A percentile compares a stretch with the other conserved stretches of the same genome.
phyloP scores from a whole-genome alignment of 768 basidiomycete species.

The Leccinum boreale region DNA sequence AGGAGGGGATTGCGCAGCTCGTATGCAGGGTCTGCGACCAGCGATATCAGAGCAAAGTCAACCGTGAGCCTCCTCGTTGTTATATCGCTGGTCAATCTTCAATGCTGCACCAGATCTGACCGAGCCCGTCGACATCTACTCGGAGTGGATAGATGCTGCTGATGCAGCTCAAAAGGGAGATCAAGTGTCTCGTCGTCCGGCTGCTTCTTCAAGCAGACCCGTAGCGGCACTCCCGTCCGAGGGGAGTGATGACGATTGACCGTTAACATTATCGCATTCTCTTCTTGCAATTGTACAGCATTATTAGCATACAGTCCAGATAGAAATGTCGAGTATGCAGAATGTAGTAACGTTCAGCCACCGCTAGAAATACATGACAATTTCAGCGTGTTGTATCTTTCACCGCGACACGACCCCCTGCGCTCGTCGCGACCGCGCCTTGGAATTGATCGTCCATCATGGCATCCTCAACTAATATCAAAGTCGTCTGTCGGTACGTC shows the following conservation, averaged over 20 bases:
- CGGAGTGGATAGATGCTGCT: slow-evolving; percentile 89
- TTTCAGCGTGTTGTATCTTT: slow-evolving; percentile 17
- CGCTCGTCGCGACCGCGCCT: slow-evolving; percentile 10
- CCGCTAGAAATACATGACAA: slow-evolving; percentile 22
- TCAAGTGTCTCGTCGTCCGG: slow-evolving; percentile 48
- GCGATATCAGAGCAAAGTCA: slow-evolving; percentile 82
- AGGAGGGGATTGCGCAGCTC: slow-evolving; percentile 78
- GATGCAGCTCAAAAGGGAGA: slow-evolving; percentile 75
- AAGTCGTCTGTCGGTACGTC: slow-evolving; percentile 96
- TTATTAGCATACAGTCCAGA: slow-evolving; percentile 1
- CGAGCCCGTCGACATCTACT: slow-evolving; percentile 86
- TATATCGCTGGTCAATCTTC: slow-evolving; percentile 9
- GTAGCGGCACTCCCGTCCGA: slow-evolving; percentile 33
- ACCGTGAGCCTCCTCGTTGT: slow-evolving; percentile 53
- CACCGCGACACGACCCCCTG: slow-evolving; percentile 17
- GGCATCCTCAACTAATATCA: slow-evolving; percentile 84
- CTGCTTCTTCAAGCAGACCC: slow-evolving; percentile 47
- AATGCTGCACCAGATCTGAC: slow-evolving; percentile 63
- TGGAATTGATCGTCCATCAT: slow-evolving; percentile 44
- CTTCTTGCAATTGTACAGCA: slow-evolving; percentile 22
- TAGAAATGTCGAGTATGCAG: neutral
- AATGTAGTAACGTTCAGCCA: slow-evolving; percentile 24
- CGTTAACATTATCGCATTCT: slow-evolving; percentile 2
- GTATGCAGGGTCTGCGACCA: slow-evolving; percentile 86
- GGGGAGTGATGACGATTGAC: slow-evolving; percentile 46